Evolutionary conservation across 1,139 yeast genomes (phyloP).

Genomic region (Sugiyamaella neomexicana): DNA sequence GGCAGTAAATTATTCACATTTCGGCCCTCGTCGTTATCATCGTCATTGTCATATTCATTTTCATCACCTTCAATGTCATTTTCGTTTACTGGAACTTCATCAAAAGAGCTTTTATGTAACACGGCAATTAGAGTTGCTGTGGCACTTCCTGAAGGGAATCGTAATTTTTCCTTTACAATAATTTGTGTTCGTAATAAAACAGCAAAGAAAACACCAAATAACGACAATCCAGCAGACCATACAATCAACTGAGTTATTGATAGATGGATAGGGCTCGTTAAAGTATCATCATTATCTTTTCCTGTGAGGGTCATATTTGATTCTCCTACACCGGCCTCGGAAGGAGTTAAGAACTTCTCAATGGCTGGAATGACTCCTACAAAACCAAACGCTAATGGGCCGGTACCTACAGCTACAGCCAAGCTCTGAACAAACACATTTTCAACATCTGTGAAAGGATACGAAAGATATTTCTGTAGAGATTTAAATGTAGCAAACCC

Average conservation of each 20-base stretch:
- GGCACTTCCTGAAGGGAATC: conserved; percentile 95
- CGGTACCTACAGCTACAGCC: conserved; percentile 96
- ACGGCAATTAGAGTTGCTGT: conserved; percentile 92
- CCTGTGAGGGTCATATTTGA: too few species aligned
- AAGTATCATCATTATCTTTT: not conserved
- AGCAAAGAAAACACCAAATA: conserved; percentile 95
- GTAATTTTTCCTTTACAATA: conserved; percentile 76
- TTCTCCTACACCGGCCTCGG: conserved; percentile 61
- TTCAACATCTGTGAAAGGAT: conserved; percentile 80
- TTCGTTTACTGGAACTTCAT: conserved; percentile 23
- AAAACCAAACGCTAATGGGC: conserved; percentile 91
- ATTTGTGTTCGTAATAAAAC: conserved; percentile 84
- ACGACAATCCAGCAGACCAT: conserved; percentile 86
- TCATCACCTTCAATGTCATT: conserved; percentile 21
- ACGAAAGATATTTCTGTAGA: conserved; percentile 46
- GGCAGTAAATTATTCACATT: not conserved
- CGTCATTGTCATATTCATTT: conserved; percentile 16
- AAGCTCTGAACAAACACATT: conserved; percentile 89
- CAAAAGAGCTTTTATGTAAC: conserved; percentile 55
- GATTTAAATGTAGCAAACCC: conserved; percentile 78
- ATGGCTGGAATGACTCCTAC: conserved; percentile 98
- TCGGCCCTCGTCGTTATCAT: conserved; percentile 19
- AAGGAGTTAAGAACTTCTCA: conserved; percentile 76
- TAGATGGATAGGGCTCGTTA: conserved; percentile 32
- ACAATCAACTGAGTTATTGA: conserved; percentile 54